A percentile compares a stretch with the other conserved stretches of the same genome.
Evolutionary conservation across 805 yeast genomes (phyloP).

Genomic region (Candida mattraensis): DNA sequence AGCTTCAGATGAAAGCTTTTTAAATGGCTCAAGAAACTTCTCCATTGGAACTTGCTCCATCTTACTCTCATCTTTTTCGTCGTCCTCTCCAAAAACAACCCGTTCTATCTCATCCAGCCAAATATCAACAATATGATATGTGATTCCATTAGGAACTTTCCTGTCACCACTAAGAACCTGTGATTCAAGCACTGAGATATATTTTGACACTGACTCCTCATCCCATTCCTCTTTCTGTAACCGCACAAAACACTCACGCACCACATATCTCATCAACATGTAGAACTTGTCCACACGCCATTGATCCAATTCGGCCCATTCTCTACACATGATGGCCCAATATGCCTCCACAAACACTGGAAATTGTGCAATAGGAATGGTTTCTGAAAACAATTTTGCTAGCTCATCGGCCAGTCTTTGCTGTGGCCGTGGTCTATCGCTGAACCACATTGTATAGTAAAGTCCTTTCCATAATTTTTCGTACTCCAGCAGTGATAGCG

Average conservation of each 20-base stretch:
- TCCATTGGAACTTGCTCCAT: constrained; percentile 53
- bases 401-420: constrained; percentile 75
- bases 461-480: constrained; percentile 96
- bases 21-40: constrained; percentile 60
- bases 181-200: constrained; percentile 36
- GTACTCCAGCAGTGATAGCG: constrained; percentile 52
- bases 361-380: constrained; percentile 44
- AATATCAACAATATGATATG: constrained; percentile 83
- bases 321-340: constrained; percentile 74
- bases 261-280: constrained; percentile 73
- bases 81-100: constrained; percentile 50
- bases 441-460: constrained; percentile 93
- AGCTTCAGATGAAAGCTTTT: constrained; percentile 46
- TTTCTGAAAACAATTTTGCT: constrained; percentile 51
- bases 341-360: constrained; percentile 65
- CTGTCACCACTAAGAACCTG: constrained; percentile 51
- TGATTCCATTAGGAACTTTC: constrained; percentile 68
- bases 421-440: constrained; percentile 92
- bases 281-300: constrained; percentile 87
- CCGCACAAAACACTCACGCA: constrained; percentile 62
- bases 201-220: constrained; percentile 43
- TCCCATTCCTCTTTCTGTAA: constrained; percentile 58
- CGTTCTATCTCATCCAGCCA: constrained; percentile 81
- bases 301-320: constrained; percentile 84
- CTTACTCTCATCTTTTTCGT: constrained; percentile 47